Evolutionary conservation across 345 rosid species (phyloP).

Genomic region (Gossypium raimondii): DNA sequence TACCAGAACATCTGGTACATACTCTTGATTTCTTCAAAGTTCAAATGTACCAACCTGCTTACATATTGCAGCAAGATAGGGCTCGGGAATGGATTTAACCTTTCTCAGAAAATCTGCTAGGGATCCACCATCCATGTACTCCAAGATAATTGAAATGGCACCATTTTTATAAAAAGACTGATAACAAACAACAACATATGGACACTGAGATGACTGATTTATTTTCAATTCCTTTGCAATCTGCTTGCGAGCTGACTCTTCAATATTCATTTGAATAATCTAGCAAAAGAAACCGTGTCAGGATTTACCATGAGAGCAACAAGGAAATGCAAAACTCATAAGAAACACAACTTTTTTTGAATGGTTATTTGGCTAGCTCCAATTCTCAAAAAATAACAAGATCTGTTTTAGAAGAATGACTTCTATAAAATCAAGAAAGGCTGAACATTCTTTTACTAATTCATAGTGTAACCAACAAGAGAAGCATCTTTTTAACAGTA

Average conservation of each 20-base stretch:
- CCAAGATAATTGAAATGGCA: slow-evolving; percentile 58
- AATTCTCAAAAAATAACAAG: not conserved
- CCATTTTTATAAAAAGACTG: slow-evolving; percentile 69
- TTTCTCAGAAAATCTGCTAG: slow-evolving; percentile 57
- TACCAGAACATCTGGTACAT: not conserved
- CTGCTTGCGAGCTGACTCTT: slow-evolving; percentile 48
- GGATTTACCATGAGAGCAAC: not conserved
- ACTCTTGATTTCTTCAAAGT: not conserved
- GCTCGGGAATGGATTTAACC: slow-evolving; percentile 56
- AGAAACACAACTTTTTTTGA: not conserved
- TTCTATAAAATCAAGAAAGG: no score
- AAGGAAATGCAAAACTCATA: not conserved
- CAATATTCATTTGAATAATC: slow-evolving; percentile 67
- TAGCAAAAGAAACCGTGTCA: slow-evolving; percentile 8
- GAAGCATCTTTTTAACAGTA: not conserved
- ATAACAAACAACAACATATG: slow-evolving; percentile 64
- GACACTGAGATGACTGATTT: slow-evolving; percentile 67
- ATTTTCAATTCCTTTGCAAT: slow-evolving; percentile 68
- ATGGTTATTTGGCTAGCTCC: not conserved
- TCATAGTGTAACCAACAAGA: not conserved
- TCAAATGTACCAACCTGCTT: slow-evolving; percentile 54
- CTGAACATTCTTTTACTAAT: not conserved
- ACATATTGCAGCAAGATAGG: slow-evolving; percentile 66
- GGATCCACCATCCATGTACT: slow-evolving; percentile 82
- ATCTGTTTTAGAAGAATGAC: not conserved